Evolutionary conservation across 140 eudicot genomes (phyloP).

Genomic region (Erigeron philadelphicus): DNA sequence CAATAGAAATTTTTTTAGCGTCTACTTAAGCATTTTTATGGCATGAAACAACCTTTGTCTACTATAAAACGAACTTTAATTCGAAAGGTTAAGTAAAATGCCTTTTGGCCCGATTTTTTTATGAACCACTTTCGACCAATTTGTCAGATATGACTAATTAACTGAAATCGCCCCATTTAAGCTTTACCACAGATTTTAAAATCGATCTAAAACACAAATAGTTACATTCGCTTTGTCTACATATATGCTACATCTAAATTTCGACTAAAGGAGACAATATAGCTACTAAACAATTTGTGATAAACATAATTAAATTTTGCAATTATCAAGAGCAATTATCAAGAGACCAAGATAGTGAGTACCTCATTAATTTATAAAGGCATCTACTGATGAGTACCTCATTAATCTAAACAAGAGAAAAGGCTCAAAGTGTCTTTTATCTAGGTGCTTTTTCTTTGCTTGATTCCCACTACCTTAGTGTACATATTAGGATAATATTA

Average conservation of each 20-base stretch:
- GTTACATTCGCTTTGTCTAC: neutral
- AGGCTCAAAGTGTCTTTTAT: constrained; percentile 34
- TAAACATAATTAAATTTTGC: neutral
- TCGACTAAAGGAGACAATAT: neutral
- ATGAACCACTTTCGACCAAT: no score
- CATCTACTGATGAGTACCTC: constrained; percentile 32
- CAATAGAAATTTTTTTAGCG: neutral
- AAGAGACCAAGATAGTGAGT: constrained; percentile 8
- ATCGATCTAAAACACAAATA: neutral
- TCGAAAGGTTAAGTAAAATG: neutral
- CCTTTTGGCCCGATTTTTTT: no score
- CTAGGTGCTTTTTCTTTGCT: constrained; percentile 23
- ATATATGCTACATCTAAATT: neutral
- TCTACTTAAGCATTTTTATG: neutral
- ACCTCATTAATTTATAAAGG: constrained; percentile 23
- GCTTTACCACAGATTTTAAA: neutral
- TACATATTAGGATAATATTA: constrained; percentile 31
- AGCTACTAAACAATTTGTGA: neutral
- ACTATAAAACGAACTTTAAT: neutral
- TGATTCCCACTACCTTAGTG: constrained; percentile 35
- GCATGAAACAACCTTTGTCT: neutral
- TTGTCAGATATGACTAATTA: no score
- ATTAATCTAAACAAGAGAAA: constrained; percentile 29
- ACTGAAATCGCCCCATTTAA: no score
- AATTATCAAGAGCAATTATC: constrained; percentile 18